Percentiles rank a stretch among this genome's conserved stretches.
Conservation (phyloP, 2,329 filamentous ascomycete genomes). For the Fusarium devonianum region DNA sequence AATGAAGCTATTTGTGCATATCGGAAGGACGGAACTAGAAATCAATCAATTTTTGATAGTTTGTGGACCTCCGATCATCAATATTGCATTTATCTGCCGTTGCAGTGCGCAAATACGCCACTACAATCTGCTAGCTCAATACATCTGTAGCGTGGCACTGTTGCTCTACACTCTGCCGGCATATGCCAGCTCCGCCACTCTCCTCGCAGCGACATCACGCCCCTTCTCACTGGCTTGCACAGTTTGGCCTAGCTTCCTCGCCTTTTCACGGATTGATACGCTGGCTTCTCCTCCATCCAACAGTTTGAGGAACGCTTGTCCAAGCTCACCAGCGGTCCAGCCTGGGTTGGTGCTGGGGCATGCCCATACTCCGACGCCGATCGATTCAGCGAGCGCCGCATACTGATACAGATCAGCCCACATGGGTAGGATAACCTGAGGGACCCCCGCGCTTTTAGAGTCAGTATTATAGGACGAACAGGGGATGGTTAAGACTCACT, state of each 20-base stretch:
- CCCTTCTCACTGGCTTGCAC: conserved; percentile 4
- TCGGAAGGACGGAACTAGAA: no score
- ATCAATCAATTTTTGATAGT: no score
- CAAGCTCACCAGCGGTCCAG: conserved; percentile 40
- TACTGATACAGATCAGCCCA: conserved; percentile 57
- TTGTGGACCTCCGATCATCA: no score
- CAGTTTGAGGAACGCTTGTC: conserved; percentile 37
- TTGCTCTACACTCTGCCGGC: background rate
- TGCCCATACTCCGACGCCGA: conserved; percentile 52
- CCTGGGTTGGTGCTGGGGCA: conserved; percentile 45
- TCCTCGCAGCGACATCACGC: conserved; percentile 14
- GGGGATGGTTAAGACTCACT: conserved; percentile 46
- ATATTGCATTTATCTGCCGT: no score
- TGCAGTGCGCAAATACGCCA: no score
- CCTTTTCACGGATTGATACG: conserved; percentile 26
- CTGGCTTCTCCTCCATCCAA: conserved; percentile 18
- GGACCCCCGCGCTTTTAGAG: conserved; percentile 49
- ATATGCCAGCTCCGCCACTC: conserved; percentile 16
- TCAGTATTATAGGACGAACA: background rate
- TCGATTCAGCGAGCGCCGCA: conserved; percentile 50
- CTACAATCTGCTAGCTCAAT: no score
- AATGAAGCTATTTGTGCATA: no score
- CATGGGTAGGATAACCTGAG: conserved; percentile 54
- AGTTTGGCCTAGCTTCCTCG: conserved; percentile 23
- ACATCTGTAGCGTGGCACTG: no score